A percentile compares a stretch with the other conserved stretches of the same genome.
phyloP scores from a whole-genome alignment of 805 yeast genomes.

The Spathaspora boniae region DNA sequence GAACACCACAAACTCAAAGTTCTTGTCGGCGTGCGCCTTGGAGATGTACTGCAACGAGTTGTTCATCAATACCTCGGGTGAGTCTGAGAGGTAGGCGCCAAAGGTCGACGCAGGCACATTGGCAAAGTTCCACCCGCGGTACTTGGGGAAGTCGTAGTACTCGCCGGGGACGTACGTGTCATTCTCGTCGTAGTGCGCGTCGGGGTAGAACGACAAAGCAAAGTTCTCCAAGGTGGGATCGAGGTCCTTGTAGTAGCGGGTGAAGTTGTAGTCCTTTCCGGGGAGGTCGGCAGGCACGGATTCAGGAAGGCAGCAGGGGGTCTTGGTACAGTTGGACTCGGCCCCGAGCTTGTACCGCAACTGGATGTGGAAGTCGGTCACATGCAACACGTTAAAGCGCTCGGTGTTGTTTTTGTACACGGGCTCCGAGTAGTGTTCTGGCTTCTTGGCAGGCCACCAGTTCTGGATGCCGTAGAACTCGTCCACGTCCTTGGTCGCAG shows the following conservation, averaged over 20 bases:
- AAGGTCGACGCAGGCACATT: conserved; percentile 54
- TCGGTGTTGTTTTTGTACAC: conserved; percentile 22
- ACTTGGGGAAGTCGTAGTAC: conserved; percentile 29
- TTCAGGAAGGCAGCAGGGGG: conserved; percentile 61
- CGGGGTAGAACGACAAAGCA: conserved; percentile 16
- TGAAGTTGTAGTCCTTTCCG: conserved; percentile 24
- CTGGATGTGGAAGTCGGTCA: conserved; percentile 65
- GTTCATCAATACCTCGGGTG: conserved; percentile 61
- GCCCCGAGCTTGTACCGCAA: conserved; percentile 50
- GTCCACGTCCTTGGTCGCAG: conserved; percentile 49
- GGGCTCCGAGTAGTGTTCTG: conserved; percentile 24
- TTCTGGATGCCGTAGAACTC: conserved; percentile 21
- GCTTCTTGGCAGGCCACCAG: conserved; percentile 35
- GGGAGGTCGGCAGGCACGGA: conserved; percentile 34
- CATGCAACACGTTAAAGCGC: conserved; percentile 58
- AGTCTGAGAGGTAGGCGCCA: conserved; percentile 62
- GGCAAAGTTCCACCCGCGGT: conserved; percentile 20
- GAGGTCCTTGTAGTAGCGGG: conserved; percentile 21
- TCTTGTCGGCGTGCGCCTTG: conserved; percentile 16
- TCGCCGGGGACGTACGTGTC: conserved; percentile 27
- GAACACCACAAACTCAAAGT: conserved; percentile 60
- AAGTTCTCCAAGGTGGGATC: conserved; percentile 9
- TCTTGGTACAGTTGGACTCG: conserved; percentile 51
- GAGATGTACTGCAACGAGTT: conserved; percentile 41
- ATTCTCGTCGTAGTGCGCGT: conserved; percentile 27